A percentile compares a stretch with the other conserved stretches of the same genome.
These are phyloP conservation scores for Blastocystis sp. DNA, from an alignment of 352 stramenopile genomes.

Conservation along the genomic window DNA sequence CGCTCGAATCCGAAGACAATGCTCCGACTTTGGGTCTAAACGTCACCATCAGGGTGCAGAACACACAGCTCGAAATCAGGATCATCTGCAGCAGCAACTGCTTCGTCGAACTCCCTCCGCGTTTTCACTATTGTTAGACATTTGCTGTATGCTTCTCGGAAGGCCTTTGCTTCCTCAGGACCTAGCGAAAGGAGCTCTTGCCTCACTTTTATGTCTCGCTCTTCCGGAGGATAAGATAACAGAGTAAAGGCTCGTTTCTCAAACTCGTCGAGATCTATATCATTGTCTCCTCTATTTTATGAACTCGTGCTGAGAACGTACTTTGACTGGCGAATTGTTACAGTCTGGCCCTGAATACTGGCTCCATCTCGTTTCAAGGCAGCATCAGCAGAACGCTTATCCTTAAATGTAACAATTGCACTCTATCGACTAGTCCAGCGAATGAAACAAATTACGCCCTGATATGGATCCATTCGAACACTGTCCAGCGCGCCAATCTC, in stretches of 20 bases:
- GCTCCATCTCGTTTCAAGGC: constrained; percentile 21
- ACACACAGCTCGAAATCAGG: not conserved
- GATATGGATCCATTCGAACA: not conserved
- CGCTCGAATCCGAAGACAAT: not conserved
- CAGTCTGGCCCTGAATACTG: not conserved
- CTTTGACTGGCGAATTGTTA: not conserved
- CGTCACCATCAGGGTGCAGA: not conserved
- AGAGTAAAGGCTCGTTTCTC: constrained; percentile 33
- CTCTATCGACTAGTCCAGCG: not conserved
- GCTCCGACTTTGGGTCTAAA: not conserved
- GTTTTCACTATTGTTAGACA: not conserved
- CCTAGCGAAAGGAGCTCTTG: not conserved
- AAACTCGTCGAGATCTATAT: not conserved
- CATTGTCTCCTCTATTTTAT: not conserved
- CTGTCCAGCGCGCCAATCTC: constrained; percentile 37
- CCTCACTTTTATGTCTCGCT: not conserved
- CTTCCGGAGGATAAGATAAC: not conserved
- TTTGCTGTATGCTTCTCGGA: not conserved
- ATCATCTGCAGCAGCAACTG: constrained; percentile 16
- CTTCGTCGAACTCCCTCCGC: not conserved
- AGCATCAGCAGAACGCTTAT: not conserved
- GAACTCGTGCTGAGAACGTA: not conserved
- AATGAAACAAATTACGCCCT: not conserved
- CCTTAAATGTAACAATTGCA: constrained; percentile 51
- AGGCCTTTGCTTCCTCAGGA: not conserved